Evolutionary conservation across 768 basidiomycete genomes (phyloP).

Genomic region (Macrocybe gigantea): DNA sequence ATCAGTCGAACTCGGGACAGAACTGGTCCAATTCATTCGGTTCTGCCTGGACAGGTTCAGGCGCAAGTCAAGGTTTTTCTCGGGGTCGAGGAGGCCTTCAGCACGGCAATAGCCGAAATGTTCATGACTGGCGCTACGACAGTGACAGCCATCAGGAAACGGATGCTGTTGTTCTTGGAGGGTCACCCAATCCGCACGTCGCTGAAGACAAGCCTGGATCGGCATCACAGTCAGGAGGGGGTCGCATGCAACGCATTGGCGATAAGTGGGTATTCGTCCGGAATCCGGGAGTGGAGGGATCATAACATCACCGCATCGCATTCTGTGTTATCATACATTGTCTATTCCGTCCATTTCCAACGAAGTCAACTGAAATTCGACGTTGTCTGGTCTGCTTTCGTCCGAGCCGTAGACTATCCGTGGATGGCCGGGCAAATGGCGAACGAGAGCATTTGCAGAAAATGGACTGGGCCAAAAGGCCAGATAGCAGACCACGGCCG

Average conservation of each 20-base stretch:
- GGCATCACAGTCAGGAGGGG: constrained; percentile 24
- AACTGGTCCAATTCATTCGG: constrained; percentile 13
- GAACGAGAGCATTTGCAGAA: constrained; percentile 27
- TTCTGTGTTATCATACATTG: constrained; percentile 28
- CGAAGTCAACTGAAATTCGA: constrained; percentile 43
- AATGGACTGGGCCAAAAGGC: constrained; percentile 67
- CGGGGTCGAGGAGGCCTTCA: constrained; percentile 35
- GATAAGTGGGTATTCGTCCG: constrained; percentile 71
- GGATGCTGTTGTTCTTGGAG: constrained; percentile 58
- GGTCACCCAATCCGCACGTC: constrained; percentile 21
- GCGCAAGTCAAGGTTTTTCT: constrained; percentile 25
- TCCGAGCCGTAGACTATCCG: constrained; percentile 30
- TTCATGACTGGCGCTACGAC: constrained; percentile 27
- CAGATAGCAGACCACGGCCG: constrained; percentile 44
- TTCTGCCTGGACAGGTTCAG: constrained; percentile 22
- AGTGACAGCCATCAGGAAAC: constrained; percentile 29
- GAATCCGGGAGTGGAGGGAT: constrained; percentile 18
- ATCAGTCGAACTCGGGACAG: constrained; percentile 12
- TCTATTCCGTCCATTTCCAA: constrained; percentile 34
- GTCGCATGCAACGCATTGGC: constrained; percentile 64
- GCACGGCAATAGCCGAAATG: constrained; percentile 45
- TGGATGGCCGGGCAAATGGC: constrained; percentile 28
- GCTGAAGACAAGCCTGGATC: not conserved
- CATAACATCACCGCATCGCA: constrained; percentile 3
- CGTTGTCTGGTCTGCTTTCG: constrained; percentile 15